Percentiles rank a stretch among this genome's conserved stretches.
These are phyloP conservation scores for Epichloe scottii DNA, from an alignment of 2,329 filamentous ascomycete species.

Conservation along the genomic window DNA sequence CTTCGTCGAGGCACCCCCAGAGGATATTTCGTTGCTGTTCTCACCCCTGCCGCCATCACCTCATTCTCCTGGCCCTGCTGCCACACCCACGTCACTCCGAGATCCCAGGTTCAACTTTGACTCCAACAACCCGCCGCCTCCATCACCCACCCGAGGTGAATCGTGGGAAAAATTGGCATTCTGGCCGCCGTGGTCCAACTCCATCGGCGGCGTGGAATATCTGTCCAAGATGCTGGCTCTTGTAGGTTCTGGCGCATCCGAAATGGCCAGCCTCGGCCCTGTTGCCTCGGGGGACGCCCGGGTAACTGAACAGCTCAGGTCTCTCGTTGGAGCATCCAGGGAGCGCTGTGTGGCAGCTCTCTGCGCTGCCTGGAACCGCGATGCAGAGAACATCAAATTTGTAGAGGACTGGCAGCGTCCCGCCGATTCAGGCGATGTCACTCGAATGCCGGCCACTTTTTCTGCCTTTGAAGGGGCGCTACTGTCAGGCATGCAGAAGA, in stretches of 20 bases:
- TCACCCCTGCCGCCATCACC: slow-evolving; percentile 67
- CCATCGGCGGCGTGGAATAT: slow-evolving; percentile 83
- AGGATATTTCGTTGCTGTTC: slow-evolving; percentile 79
- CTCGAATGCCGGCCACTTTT: slow-evolving; percentile 81
- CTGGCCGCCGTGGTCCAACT: slow-evolving; percentile 89
- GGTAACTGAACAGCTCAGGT: slow-evolving; percentile 59
- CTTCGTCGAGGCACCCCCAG: slow-evolving; percentile 77
- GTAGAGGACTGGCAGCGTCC: slow-evolving; percentile 90
- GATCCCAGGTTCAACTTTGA: slow-evolving; percentile 75
- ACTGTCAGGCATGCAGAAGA: slow-evolving; percentile 81
- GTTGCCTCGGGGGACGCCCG: slow-evolving; percentile 43
- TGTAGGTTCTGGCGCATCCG: slow-evolving; percentile 75
- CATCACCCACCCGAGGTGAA: slow-evolving; percentile 67
- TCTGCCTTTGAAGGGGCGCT: slow-evolving; percentile 73
- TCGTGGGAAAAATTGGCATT: slow-evolving; percentile 91
- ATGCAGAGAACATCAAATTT: slow-evolving; percentile 83
- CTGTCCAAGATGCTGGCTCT: slow-evolving; percentile 69
- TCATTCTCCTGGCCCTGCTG: slow-evolving; percentile 31
- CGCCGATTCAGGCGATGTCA: slow-evolving; percentile 71
- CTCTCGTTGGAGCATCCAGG: slow-evolving; percentile 63
- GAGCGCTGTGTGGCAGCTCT: slow-evolving; percentile 79
- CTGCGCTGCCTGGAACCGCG: slow-evolving; percentile 83
- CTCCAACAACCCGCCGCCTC: slow-evolving; percentile 59
- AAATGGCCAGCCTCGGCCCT: slow-evolving; percentile 66
- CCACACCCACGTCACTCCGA: slow-evolving; percentile 45